Evolutionary conservation across 2,329 filamentous ascomycete species (phyloP).

Genomic region (Alternaria infectoria): DNA sequence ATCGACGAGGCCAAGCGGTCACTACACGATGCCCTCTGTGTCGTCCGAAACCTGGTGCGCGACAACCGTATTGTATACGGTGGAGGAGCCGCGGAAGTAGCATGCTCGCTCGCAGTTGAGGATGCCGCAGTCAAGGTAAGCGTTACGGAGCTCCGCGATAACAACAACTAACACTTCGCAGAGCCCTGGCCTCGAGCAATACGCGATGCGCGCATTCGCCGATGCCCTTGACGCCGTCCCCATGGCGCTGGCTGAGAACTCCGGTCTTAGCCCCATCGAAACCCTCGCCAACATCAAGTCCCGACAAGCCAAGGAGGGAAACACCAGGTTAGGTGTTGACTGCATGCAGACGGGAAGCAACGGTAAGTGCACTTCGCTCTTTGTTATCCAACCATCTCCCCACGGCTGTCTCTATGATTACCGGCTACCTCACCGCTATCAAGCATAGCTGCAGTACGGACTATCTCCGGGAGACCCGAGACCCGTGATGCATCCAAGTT

Average conservation of each 20-base stretch:
- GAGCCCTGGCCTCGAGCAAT: constrained; percentile 97
- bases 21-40: constrained; percentile 94
- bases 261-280: constrained; percentile 92
- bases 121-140: constrained; percentile 82
- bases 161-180: constrained; percentile 38
- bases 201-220: constrained; percentile 97
- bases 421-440: constrained; percentile 22
- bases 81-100: constrained; percentile 94
- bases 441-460: constrained; percentile 10
- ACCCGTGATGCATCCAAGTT: constrained; percentile 25
- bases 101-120: constrained; percentile 94
- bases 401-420: background rate
- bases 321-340: constrained; percentile 85
- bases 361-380: constrained; percentile 56
- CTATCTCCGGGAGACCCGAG: constrained; percentile 15
- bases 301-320: constrained; percentile 88
- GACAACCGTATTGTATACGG: constrained; percentile 99
- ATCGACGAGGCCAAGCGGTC: constrained; percentile 99
- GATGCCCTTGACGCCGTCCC: constrained; percentile 93
- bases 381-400: constrained; percentile 8
- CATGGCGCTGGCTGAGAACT: constrained; percentile 97
- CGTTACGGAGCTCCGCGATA: background rate
- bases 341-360: constrained; percentile 97
- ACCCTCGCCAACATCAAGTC: constrained; percentile 95
- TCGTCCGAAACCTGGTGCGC: constrained; percentile 92